These are phyloP conservation scores for Entomophthora muscae DNA, from an alignment of 371 early-diverging fungal genomes.

Conservation along the genomic window DNA sequence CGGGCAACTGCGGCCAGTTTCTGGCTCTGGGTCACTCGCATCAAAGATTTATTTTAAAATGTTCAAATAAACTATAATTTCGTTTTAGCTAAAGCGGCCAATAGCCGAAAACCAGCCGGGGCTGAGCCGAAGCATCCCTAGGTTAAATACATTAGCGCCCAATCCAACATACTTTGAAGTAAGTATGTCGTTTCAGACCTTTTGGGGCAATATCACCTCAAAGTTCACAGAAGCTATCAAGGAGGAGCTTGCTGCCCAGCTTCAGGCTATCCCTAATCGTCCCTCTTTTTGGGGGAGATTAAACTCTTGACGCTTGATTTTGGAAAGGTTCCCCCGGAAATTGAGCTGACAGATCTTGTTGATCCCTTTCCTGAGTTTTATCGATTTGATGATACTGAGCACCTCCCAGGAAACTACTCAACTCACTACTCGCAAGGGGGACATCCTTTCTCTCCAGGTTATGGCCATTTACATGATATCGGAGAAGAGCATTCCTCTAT, in stretches of 20 bases:
- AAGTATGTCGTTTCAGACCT: slow-evolving; percentile 82
- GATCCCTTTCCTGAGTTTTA: slow-evolving; percentile 88
- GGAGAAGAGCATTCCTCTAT: neutral
- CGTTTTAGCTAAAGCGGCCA: too few species aligned
- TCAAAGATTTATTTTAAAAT: too few species aligned
- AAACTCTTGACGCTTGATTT: slow-evolving; percentile 62
- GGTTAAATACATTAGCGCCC: too few species aligned
- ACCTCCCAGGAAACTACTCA: too few species aligned
- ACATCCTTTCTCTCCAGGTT: neutral
- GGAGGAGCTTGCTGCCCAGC: slow-evolving; percentile 61
- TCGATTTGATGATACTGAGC: slow-evolving; percentile 24
- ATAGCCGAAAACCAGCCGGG: too few species aligned
- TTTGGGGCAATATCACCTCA: slow-evolving; percentile 68
- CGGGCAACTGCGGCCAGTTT: too few species aligned
- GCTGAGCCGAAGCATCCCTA: too few species aligned
- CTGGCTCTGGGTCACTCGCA: too few species aligned
- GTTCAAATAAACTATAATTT: too few species aligned
- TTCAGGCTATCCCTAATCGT: slow-evolving; percentile 40
- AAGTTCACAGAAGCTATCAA: slow-evolving; percentile 50
- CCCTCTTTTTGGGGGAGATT: slow-evolving; percentile 75
- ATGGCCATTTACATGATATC: neutral
- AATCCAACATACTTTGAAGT: too few species aligned
- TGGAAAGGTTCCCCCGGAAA: slow-evolving; percentile 59
- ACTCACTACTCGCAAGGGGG: neutral
- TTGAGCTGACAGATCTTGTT: slow-evolving; percentile 65